These are phyloP conservation scores for Apiospora hydei DNA, from an alignment of 2,329 filamentous ascomycete species.

Conservation along the genomic window DNA sequence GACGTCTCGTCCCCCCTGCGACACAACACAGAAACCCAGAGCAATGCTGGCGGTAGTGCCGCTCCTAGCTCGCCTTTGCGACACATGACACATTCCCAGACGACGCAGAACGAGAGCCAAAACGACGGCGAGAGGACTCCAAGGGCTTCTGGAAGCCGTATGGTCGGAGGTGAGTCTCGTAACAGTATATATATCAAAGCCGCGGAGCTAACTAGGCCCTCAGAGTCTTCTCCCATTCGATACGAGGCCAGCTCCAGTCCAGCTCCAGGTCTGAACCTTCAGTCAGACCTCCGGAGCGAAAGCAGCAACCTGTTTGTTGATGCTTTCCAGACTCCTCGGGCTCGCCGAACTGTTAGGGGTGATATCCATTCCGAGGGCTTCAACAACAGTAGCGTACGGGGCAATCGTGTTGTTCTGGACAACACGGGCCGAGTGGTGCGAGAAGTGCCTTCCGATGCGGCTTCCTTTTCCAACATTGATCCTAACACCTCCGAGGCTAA, in stretches of 20 bases:
- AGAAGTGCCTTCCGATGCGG: slow-evolving; percentile 65
- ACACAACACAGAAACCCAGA: slow-evolving; percentile 65
- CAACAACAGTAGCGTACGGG: slow-evolving; percentile 58
- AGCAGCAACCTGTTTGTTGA: slow-evolving; percentile 88
- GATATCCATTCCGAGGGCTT: slow-evolving; percentile 87
- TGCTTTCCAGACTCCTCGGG: slow-evolving; percentile 60
- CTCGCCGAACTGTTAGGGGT: slow-evolving; percentile 71
- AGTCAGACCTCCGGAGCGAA: slow-evolving; percentile 79
- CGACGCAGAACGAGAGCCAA: slow-evolving; percentile 48
- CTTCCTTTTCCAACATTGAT: slow-evolving; percentile 69
- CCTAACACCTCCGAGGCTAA: slow-evolving; percentile 93
- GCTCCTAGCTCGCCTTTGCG: slow-evolving; percentile 65
- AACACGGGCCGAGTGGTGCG: slow-evolving; percentile 64
- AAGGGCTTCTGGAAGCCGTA: slow-evolving; percentile 63
- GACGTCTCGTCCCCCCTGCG: slow-evolving; percentile 59
- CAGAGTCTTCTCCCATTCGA: slow-evolving; percentile 91
- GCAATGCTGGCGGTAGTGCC: slow-evolving; percentile 47
- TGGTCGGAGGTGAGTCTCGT: slow-evolving; percentile 65
- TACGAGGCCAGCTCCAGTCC: slow-evolving; percentile 93
- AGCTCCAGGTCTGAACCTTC: slow-evolving; percentile 65
- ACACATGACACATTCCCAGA: slow-evolving; percentile 65
- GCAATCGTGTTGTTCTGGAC: slow-evolving; percentile 65
- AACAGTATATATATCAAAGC: neutral
- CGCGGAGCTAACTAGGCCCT: slow-evolving; percentile 23
- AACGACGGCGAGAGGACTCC: slow-evolving; percentile 74